A percentile compares a stretch with the other conserved stretches of the same genome.
Evolutionary conservation across 2,329 filamentous ascomycete species (phyloP).

Genomic region (Arachnomyces sp.): DNA sequence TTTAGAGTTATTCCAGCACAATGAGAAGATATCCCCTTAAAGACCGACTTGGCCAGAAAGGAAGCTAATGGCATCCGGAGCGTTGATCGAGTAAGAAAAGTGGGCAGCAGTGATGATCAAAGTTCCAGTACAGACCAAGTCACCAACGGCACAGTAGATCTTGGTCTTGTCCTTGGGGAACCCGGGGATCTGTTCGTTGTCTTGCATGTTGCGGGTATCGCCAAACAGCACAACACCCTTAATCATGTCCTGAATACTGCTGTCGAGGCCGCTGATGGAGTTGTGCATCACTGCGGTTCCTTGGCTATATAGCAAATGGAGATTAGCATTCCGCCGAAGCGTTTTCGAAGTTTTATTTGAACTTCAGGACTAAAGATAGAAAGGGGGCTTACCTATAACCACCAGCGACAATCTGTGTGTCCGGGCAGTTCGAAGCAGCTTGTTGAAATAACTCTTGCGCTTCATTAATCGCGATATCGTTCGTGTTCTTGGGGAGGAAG

Average conservation of each 20-base stretch:
- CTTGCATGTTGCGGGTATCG: slow-evolving; percentile 33
- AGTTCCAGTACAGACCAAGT: slow-evolving; percentile 19
- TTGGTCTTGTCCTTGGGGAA: slow-evolving; percentile 19
- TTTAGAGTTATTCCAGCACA: no score
- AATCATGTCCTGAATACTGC: slow-evolving; percentile 23
- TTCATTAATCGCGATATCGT: slow-evolving; percentile 32
- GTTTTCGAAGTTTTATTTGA: neutral
- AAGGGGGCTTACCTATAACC: slow-evolving; percentile 33
- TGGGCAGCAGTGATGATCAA: slow-evolving; percentile 18
- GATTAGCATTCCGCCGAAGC: neutral
- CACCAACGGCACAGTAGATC: slow-evolving; percentile 19
- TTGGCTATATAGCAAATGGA: slow-evolving; percentile 25
- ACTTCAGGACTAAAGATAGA: no score
- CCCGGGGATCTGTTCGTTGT: slow-evolving; percentile 25
- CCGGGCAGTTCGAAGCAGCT: slow-evolving; percentile 38
- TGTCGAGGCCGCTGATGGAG: slow-evolving; percentile 29
- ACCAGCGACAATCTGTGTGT: slow-evolving; percentile 36
- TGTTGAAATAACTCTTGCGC: slow-evolving; percentile 34
- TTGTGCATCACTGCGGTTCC: slow-evolving; percentile 40
- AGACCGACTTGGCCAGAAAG: slow-evolving; percentile 9
- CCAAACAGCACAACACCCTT: slow-evolving; percentile 38
- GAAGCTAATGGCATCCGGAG: slow-evolving; percentile 14
- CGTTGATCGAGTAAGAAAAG: slow-evolving; percentile 17
- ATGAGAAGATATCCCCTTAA: no score
- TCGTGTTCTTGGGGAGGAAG: slow-evolving; percentile 32